These are phyloP conservation scores for Mycena epipterygia DNA, from an alignment of 768 basidiomycete genomes.

Conservation along the genomic window DNA sequence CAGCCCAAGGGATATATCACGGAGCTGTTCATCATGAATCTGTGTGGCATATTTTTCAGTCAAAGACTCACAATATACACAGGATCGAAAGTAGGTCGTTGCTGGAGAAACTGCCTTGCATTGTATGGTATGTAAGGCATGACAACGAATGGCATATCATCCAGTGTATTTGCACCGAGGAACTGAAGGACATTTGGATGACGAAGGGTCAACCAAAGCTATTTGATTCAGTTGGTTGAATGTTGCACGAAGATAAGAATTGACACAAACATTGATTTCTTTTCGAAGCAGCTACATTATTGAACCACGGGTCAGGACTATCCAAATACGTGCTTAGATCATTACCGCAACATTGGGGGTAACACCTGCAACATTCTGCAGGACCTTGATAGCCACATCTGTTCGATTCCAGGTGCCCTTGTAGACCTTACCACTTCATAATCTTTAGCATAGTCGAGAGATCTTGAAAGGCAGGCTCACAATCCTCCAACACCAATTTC, in stretches of 20 bases:
- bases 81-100: slow-evolving; percentile 10
- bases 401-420: slow-evolving; percentile 22
- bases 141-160: slow-evolving; percentile 22
- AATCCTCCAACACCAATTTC: slow-evolving; percentile 25
- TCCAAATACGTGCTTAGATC: background rate
- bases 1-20: slow-evolving; percentile 41
- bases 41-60: background rate
- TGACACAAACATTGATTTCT: slow-evolving; percentile 39
- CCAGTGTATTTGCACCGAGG: slow-evolving; percentile 26
- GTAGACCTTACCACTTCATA: slow-evolving; percentile 14
- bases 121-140: slow-evolving; percentile 20
- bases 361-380: background rate
- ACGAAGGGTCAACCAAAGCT: slow-evolving; percentile 55
- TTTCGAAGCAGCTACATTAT: slow-evolving; percentile 2
- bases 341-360: background rate
- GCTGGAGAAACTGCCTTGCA: background rate
- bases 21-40: slow-evolving; percentile 30
- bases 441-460: background rate
- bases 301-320: background rate
- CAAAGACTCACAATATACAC: slow-evolving; percentile 11
- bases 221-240: background rate
- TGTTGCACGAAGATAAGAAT: slow-evolving; percentile 38
- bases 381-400: slow-evolving; percentile 17
- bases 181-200: slow-evolving; percentile 78
- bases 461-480: background rate